Evolutionary conservation across 2,329 filamentous ascomycete species (phyloP), one percentile per base, ranked within the genome.

Genomic region (Harringtonia aguacate): DNA sequence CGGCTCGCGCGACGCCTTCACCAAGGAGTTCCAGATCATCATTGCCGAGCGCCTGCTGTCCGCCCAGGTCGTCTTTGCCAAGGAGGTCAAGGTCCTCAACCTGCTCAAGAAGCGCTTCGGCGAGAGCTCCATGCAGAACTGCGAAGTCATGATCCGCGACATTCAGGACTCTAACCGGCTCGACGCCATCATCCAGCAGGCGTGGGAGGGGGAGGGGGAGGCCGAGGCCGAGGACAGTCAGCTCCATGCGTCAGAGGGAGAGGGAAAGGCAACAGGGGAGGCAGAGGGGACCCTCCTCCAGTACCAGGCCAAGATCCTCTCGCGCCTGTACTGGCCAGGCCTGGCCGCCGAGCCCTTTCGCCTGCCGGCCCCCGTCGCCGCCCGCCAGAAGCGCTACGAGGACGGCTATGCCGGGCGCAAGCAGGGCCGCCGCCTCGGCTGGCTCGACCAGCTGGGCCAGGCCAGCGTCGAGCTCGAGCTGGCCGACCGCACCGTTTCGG

Each of bases 111-210:
- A 86, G 48, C 80, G 89, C 9, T 89, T 95, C 45, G 90, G 90
- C 21, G 87, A 95, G 52, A 73, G 76, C 24, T 80, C 86, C 15
- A 68, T 98, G 37, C 92, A 97, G 59, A 85, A 86, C 39, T 95
- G 89, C 61, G 90, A 98, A 58, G 92, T 98, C 55, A 98, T 98
- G 92, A 76, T 98, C 46, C 86, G 84, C 50, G 92, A 98, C 59
- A 84, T 97, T 30, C 75, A 84, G 51, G 89, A 95, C 56, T 94
- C 88, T 2, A 73, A 74, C 48, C 74, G 77, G 35, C 77, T 94
- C 47, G 85, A 95, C 57, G 65, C 70, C 8, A 67, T 73, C 13
- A 78, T 95, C 38, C 69, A 78, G 35, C 72, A 70, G 45, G 67
- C 67, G 33, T 64, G n/a, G n/a, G n/a, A n/a, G n/a, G n/a, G n/a